Conservation (phyloP, 495 filamentous ascomycete genomes). For the Penicillium soppii region DNA sequence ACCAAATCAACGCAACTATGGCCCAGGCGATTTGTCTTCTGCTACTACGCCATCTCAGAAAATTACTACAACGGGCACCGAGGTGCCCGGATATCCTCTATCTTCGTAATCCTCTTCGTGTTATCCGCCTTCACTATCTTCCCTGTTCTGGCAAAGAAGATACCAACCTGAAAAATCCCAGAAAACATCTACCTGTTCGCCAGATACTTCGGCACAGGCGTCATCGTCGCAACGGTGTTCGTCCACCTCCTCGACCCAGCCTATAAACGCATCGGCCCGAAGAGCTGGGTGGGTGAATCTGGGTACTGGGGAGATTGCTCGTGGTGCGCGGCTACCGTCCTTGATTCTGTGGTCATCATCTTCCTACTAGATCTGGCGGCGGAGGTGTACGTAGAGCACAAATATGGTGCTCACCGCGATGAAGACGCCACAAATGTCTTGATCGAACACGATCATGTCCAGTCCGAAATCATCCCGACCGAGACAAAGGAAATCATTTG, state of each 20-base stretch:
- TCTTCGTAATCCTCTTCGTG: slow-evolving; percentile 45
- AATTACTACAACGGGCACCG: slow-evolving; percentile 47
- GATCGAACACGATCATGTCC: slow-evolving; percentile 20
- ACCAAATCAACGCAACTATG: slow-evolving; percentile 36
- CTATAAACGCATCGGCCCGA: slow-evolving; percentile 50
- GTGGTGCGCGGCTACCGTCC: slow-evolving; percentile 43
- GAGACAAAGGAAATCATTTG: slow-evolving; percentile 11
- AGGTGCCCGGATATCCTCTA: slow-evolving; percentile 42
- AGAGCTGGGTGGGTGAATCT: slow-evolving; percentile 54
- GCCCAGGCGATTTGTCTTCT: slow-evolving; percentile 31
- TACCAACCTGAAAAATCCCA: slow-evolving; percentile 57
- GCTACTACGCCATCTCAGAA: slow-evolving; percentile 29
- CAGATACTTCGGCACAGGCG: slow-evolving; percentile 70
- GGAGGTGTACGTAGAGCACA: slow-evolving; percentile 53
- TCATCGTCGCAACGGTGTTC: slow-evolving; percentile 74
- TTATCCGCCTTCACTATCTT: slow-evolving; percentile 53
- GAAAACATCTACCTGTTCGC: slow-evolving; percentile 69
- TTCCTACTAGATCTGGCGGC: slow-evolving; percentile 47
- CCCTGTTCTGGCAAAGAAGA: slow-evolving; percentile 62
- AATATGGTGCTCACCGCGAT: slow-evolving; percentile 43
- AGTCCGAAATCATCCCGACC: neutral
- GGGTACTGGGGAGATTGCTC: slow-evolving; percentile 48
- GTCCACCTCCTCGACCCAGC: slow-evolving; percentile 54
- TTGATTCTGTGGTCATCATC: slow-evolving; percentile 32
- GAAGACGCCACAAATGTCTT: slow-evolving; percentile 11